Base-by-base conservation (phyloP, 257 asterid genomes). In the Nicotiana undulata region DNA sequence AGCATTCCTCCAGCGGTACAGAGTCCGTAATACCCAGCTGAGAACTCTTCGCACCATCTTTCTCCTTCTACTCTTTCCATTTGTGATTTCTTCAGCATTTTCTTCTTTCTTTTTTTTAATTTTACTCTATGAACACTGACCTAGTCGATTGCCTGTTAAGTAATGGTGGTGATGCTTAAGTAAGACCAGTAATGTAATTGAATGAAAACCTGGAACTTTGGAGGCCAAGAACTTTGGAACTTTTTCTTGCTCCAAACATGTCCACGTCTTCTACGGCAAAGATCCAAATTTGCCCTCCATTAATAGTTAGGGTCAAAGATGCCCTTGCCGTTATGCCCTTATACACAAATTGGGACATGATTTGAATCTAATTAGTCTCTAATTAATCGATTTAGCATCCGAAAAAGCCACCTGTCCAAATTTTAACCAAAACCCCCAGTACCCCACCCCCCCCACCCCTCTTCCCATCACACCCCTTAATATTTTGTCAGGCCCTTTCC, bases 1-100 rank as follows among this genome's bases (percentile, higher is more conserved):
- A 87, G 82, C 86, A 82, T 80, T 49, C 90, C 90, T 46, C 90
- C 86, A 49, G 83, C 31, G 8, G 90, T 83, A 79, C 90, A 85
- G 49, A 87, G 63, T 6, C 86, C 88, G 81, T 82, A 87, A 81
- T 87, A 87, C 55, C 88, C 83, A 2, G 56, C 28, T 40, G 90
- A 81, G 11, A 83, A 78, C 80, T 87, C 88, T 67, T 74, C 77
- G 8, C 75, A 81, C 61, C 75, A 8, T 28, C 68, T 77, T 40
- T 26, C 40, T 29, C 53, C 77, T 65, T 65, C 49, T 40, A 40
- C 56, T 13, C 56, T 51, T 51, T 51, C 56, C 18, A 51, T 13
- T 15, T 51, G 56, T 51, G 18, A 51, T 51, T 13, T 51, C 56
- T 51, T 51, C 56, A 51, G 56, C 56, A 51, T 51, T 12, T 51